A percentile compares a stretch with the other conserved stretches of the same genome.
Evolutionary conservation across 2,329 filamentous ascomycete genomes (phyloP).

Genomic region (Trichophyton verrucosum): DNA sequence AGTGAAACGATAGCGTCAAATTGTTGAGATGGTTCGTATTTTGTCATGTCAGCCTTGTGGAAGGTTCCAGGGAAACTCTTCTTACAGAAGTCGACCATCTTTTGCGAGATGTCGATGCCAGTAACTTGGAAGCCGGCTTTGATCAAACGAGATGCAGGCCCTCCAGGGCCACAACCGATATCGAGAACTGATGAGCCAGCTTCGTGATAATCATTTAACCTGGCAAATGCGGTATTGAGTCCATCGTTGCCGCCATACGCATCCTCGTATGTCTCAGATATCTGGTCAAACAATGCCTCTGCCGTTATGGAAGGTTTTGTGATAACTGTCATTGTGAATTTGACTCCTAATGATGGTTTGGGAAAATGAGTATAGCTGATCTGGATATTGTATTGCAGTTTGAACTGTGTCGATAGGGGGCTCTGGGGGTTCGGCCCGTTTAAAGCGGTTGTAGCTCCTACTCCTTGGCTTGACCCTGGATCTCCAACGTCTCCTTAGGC

Average conservation of each 20-base stretch:
- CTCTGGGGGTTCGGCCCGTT: neutral
- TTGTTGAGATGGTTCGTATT: constrained; percentile 5
- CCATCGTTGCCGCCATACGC: constrained; percentile 8
- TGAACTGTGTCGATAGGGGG: neutral
- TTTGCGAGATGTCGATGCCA: constrained; percentile 13
- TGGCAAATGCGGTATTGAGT: constrained; percentile 6
- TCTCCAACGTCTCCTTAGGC: neutral
- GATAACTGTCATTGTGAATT: neutral
- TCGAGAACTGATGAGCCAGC: constrained; percentile 11
- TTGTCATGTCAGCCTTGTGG: constrained; percentile 13
- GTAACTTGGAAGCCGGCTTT: constrained; percentile 12
- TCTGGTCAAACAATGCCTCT: neutral
- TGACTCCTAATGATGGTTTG: neutral
- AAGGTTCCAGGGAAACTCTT: constrained; percentile 12
- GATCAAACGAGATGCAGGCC: constrained; percentile 10
- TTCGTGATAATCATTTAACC: constrained; percentile 1
- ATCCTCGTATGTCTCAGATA: constrained; percentile 10
- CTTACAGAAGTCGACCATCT: constrained; percentile 13
- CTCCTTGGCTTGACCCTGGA: neutral
- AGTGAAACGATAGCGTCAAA: constrained; percentile 13
- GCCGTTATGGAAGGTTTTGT: neutral
- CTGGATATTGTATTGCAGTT: neutral
- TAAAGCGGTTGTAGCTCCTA: neutral
- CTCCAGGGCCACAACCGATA: constrained; percentile 16
- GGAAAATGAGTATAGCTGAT: neutral